phyloP scores from a whole-genome alignment of 768 basidiomycete species.

The Hericium coralloides region DNA sequence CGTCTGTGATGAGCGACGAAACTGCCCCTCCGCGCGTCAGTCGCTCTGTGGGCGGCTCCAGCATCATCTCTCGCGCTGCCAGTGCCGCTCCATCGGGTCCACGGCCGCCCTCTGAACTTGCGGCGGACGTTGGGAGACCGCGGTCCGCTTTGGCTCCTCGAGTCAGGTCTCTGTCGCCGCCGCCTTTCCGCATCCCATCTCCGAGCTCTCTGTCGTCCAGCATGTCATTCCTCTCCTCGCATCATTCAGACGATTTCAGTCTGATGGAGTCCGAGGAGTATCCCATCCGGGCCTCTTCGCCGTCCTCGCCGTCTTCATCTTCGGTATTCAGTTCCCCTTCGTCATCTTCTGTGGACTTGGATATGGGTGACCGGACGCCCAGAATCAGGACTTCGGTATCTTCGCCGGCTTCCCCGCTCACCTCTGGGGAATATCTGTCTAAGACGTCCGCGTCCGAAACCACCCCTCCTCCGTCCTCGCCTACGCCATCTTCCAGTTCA shows the following conservation, averaged over 20 bases:
- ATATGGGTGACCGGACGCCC: not conserved
- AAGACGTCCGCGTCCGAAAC: slow-evolving; percentile 21
- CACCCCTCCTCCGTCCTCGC: slow-evolving; percentile 20
- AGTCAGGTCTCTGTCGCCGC: slow-evolving; percentile 29
- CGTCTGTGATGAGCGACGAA: not conserved
- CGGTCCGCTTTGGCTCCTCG: no score
- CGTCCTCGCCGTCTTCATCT: slow-evolving; percentile 27
- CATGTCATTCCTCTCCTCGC: slow-evolving; percentile 44
- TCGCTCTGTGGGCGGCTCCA: slow-evolving; percentile 22
- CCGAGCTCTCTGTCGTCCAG: slow-evolving; percentile 27
- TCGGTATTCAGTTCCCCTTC: slow-evolving; percentile 17
- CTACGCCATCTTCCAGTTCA: slow-evolving; percentile 23
- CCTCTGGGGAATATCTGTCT: slow-evolving; percentile 29
- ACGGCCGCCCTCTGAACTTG: not conserved
- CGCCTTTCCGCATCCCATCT: slow-evolving; percentile 32
- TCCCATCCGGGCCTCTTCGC: slow-evolving; percentile 23
- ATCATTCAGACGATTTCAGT: slow-evolving; percentile 67
- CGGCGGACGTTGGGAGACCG: slow-evolving; percentile 20
- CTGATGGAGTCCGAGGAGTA: slow-evolving; percentile 31
- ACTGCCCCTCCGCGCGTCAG: slow-evolving; percentile 1
- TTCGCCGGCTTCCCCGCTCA: slow-evolving; percentile 8
- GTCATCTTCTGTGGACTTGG: slow-evolving; percentile 20
- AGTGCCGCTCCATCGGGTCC: slow-evolving; percentile 3
- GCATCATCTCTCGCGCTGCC: slow-evolving; percentile 21
- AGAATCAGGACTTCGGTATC: slow-evolving; percentile 1